Evolutionary conservation across 2,329 filamentous ascomycete species (phyloP), one percentile per base, ranked within the genome.

Genomic region (Tothia fuscella): DNA sequence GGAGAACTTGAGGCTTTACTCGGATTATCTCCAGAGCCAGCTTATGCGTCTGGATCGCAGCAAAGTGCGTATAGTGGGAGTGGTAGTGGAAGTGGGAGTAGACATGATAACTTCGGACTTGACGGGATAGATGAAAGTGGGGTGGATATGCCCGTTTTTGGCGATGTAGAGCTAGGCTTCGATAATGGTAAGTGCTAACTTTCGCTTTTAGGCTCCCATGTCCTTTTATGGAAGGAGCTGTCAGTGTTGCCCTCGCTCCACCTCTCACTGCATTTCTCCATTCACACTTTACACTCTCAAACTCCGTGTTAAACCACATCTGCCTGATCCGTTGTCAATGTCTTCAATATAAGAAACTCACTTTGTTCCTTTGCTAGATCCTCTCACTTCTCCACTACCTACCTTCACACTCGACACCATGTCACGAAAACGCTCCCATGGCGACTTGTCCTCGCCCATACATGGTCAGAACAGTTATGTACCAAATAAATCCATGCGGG

Each of bases 1-100:
- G 13, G 17, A 16, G 45, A 51, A 5, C 44, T 58, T 5, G 45
- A 52, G 26, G 16, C 42, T 12, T 44, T 46, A 14, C 41, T 38
- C 3, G 32, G 31, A 7, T 10, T 34, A 7, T 7, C n/a, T 10
- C 13, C n/a, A 16, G 31, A 7, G 9, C 31, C 9, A 19, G 17
- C 9, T 7, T 7, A 9, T 10, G 7, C 9, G n/a, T 34, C 17
- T 7, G 31, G 13, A 10, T 34, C 28, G 28, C 16, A 41, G 16
- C 6, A 31, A 14, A n/a, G 14, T 25, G 26, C 19, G 29, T 21
- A 33, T 25, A 24, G 30, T 22, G 7, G 14, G 28, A 6, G 13
- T 19, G 21, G 16, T 20, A 7, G 12, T 32, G n/a, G 22, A 30
- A 12, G 28, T 22, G 17, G 12, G 34, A 40, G 16, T 13, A 30